A percentile compares a stretch with the other conserved stretches of the same genome.
Conservation (phyloP, 805 yeast species). For the Yarrowia osloensis region DNA sequence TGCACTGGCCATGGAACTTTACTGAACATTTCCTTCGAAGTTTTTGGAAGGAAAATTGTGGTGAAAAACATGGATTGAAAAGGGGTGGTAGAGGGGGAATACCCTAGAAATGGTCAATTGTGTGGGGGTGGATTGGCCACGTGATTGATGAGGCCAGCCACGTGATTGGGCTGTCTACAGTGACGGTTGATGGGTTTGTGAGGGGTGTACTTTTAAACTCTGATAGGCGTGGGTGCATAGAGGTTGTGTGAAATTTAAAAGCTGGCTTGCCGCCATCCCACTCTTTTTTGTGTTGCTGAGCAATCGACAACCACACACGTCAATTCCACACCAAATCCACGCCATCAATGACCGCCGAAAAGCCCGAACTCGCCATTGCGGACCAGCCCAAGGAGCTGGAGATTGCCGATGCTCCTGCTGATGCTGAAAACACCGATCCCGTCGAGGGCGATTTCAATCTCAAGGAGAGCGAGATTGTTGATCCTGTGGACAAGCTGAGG, state of each 20-base stretch:
- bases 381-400: conserved; percentile 27
- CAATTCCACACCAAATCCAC: neutral
- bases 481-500: neutral
- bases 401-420: neutral
- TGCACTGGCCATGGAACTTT: neutral
- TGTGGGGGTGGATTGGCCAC: too few species aligned
- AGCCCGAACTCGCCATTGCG: conserved; percentile 11
- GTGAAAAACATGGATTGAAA: too few species aligned
- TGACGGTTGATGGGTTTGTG: too few species aligned
- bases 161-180: too few species aligned
- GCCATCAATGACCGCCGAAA: conserved; percentile 16
- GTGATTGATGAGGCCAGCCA: too few species aligned
- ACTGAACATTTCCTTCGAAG: neutral
- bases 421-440: conserved; percentile 31
- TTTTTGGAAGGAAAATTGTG: neutral
- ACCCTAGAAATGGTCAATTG: too few species aligned
- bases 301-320: neutral
- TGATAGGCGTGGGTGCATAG: neutral
- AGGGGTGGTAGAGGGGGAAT: too few species aligned
- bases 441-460: conserved; percentile 15
- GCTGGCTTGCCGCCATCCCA: neutral
- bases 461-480: neutral
- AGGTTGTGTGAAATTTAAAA: neutral
- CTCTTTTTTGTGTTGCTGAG: neutral
- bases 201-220: conserved; percentile 14